Conservation (phyloP, 2,329 filamentous ascomycete species). For the Cercospora nicotianae region DNA sequence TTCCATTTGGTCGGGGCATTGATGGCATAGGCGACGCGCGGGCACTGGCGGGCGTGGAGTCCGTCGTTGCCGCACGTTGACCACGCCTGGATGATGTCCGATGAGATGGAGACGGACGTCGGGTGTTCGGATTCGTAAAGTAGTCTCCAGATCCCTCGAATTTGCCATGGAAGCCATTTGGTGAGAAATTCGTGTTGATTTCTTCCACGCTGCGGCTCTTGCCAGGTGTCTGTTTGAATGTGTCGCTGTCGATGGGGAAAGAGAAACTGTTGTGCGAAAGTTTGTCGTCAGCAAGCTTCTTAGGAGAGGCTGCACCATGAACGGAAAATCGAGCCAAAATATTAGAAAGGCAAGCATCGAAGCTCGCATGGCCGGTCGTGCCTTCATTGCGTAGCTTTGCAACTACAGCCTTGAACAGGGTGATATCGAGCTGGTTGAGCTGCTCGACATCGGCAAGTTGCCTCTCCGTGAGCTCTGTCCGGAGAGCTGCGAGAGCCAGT, state of each 20-base stretch:
- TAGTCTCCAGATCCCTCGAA: constrained; percentile 47
- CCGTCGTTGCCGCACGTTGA: constrained; percentile 21
- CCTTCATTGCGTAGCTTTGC: constrained; percentile 23
- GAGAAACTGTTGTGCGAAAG: constrained; percentile 34
- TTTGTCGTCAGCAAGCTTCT: constrained; percentile 29
- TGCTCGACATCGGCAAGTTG: constrained; percentile 19
- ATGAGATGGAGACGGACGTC: constrained; percentile 22
- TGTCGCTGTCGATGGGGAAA: constrained; percentile 31
- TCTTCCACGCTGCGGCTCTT: constrained; percentile 51
- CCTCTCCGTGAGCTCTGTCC: constrained; percentile 5
- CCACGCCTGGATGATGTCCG: constrained; percentile 19
- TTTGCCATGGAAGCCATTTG: constrained; percentile 48
- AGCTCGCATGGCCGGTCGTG: constrained; percentile 21
- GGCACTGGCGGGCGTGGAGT: constrained; percentile 19
- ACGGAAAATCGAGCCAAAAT: constrained; percentile 26
- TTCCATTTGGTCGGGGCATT: background rate
- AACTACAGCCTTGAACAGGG: constrained; percentile 32
- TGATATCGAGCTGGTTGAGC: constrained; percentile 28
- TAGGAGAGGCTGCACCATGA: constrained; percentile 11
- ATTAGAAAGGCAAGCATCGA: constrained; percentile 23
- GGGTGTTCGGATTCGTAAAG: constrained; percentile 37
- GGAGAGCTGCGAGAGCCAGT: constrained; percentile 24
- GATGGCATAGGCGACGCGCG: constrained; percentile 18
- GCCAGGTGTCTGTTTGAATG: constrained; percentile 34
- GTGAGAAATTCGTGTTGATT: constrained; percentile 53